Conservation (phyloP, 2,329 filamentous ascomycete genomes). For the Hymenoscyphus repandus region DNA sequence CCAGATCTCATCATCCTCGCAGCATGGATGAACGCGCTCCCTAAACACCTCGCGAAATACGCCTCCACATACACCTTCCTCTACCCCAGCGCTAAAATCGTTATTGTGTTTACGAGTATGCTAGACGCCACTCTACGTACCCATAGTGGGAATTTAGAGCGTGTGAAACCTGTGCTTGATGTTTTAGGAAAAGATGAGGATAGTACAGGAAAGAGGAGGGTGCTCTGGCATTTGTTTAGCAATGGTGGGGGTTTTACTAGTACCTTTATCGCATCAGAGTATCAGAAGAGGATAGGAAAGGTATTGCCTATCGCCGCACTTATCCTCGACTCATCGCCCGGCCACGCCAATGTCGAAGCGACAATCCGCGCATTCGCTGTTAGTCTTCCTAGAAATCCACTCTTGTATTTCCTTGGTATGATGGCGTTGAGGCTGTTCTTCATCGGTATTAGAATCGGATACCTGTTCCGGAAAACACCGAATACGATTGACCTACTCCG, state of each 20-base stretch:
- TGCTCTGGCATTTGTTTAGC: conserved; percentile 38
- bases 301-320: conserved; percentile 35
- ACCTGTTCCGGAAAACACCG: conserved; percentile 5
- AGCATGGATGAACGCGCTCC: conserved; percentile 43
- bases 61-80: conserved; percentile 37
- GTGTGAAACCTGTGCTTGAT: conserved; percentile 36
- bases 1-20: conserved; percentile 40
- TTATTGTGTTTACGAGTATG: conserved; percentile 45
- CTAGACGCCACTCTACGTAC: conserved; percentile 37
- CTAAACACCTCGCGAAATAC: conserved; percentile 43
- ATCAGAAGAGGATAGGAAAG: conserved; percentile 29
- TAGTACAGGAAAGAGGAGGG: too few relatives aligned
- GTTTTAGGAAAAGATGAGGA: too few relatives aligned
- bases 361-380: conserved; percentile 21
- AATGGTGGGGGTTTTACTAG: conserved; percentile 42
- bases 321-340: conserved; percentile 42
- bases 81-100: conserved; percentile 39
- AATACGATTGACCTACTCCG: conserved; percentile 15
- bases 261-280: conserved; percentile 35
- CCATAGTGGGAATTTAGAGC: conserved; percentile 32
- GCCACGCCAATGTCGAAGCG: conserved; percentile 22
- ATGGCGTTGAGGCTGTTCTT: conserved; percentile 11
- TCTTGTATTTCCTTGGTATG: conserved; percentile 12
- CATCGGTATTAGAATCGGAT: conserved; percentile 1
- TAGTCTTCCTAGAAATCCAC: conserved; percentile 22